A percentile compares a stretch with the other conserved stretches of the same genome.
These are phyloP conservation scores for Detonula confervacea DNA, from an alignment of 352 stramenopile species.

Conservation along the genomic window DNA sequence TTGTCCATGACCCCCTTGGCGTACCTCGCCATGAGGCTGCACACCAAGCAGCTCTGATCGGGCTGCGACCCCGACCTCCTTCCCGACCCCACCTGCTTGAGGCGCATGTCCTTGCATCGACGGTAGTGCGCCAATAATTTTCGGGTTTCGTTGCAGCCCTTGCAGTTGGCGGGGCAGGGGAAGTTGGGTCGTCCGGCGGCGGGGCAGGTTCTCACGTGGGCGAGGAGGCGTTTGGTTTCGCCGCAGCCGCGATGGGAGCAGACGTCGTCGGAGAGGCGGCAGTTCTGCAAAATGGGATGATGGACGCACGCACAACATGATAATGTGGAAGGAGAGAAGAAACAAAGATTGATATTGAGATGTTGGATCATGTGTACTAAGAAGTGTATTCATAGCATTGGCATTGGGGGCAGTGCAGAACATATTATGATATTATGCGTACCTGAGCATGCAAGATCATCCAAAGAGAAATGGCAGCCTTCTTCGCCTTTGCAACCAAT, in stretches of 20 bases:
- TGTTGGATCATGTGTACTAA: no score
- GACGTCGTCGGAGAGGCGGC: slow-evolving; percentile 40
- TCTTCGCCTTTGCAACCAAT: slow-evolving; percentile 79
- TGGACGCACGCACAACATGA: slow-evolving; percentile 3
- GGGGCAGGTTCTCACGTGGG: slow-evolving; percentile 75
- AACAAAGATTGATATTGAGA: no score
- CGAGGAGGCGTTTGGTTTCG: slow-evolving; percentile 73
- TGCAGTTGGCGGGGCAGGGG: slow-evolving; percentile 62
- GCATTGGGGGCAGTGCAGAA: no score
- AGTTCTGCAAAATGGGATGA: slow-evolving; percentile 52
- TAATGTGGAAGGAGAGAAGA: neutral
- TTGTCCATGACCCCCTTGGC: slow-evolving; percentile 42
- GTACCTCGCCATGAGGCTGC: slow-evolving; percentile 75
- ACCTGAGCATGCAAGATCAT: slow-evolving; percentile 84
- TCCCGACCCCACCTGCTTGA: slow-evolving; percentile 34
- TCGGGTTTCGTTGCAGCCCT: slow-evolving; percentile 75
- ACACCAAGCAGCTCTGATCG: slow-evolving; percentile 77
- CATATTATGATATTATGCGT: no score
- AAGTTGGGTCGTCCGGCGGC: slow-evolving; percentile 39
- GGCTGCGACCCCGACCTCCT: slow-evolving; percentile 16
- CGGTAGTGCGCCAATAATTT: slow-evolving; percentile 81
- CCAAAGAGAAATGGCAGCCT: slow-evolving; percentile 76
- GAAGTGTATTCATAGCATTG: no score
- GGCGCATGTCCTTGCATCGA: slow-evolving; percentile 69
- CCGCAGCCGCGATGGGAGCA: slow-evolving; percentile 69